phyloP scores from a whole-genome alignment of 352 stramenopile genomes.

The Pythium diclinum region DNA sequence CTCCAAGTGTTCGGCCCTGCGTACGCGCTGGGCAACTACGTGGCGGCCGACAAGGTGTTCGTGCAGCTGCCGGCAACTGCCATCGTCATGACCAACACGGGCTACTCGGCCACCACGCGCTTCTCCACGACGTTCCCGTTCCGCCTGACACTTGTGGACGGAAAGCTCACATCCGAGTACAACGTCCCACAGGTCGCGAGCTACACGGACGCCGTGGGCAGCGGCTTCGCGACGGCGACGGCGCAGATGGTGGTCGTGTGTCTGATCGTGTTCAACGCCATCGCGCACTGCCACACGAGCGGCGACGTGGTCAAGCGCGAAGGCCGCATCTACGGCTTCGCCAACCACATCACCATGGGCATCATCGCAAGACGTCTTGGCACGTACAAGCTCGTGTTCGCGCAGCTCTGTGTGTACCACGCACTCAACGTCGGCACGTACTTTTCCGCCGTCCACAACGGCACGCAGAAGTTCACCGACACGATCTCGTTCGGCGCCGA shows the following conservation, averaged over 20 bases:
- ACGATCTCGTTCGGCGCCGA: slow-evolving; percentile 24
- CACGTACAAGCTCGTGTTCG: slow-evolving; percentile 25
- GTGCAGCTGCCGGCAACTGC: slow-evolving; percentile 17
- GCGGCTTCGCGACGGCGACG: slow-evolving; percentile 19
- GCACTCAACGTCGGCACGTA: slow-evolving; percentile 22
- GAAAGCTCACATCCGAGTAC: slow-evolving; percentile 14
- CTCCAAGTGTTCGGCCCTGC: slow-evolving; percentile 20
- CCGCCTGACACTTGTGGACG: slow-evolving; percentile 9
- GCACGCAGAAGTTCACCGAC: slow-evolving; percentile 24
- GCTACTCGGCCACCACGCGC: slow-evolving; percentile 19
- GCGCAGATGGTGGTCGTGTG: slow-evolving; percentile 20
- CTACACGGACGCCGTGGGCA: slow-evolving; percentile 18
- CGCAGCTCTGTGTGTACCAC: slow-evolving; percentile 24
- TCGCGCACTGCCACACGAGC: slow-evolving; percentile 19
- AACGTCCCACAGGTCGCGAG: slow-evolving; percentile 19
- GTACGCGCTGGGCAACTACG: slow-evolving; percentile 22
- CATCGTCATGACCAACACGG: slow-evolving; percentile 20
- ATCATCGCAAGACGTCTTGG: slow-evolving; percentile 22
- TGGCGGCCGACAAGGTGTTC: slow-evolving; percentile 20
- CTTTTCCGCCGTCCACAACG: slow-evolving; percentile 19
- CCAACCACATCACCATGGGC: slow-evolving; percentile 23
- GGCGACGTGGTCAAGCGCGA: slow-evolving; percentile 13
- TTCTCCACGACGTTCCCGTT: slow-evolving; percentile 22
- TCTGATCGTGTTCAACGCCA: slow-evolving; percentile 21
- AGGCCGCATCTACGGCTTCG: slow-evolving; percentile 18